Percentiles rank a stretch among this genome's conserved stretches.
Conservation (phyloP, 208 protist genomes). For the Kentomonas sorsogonicus region DNA sequence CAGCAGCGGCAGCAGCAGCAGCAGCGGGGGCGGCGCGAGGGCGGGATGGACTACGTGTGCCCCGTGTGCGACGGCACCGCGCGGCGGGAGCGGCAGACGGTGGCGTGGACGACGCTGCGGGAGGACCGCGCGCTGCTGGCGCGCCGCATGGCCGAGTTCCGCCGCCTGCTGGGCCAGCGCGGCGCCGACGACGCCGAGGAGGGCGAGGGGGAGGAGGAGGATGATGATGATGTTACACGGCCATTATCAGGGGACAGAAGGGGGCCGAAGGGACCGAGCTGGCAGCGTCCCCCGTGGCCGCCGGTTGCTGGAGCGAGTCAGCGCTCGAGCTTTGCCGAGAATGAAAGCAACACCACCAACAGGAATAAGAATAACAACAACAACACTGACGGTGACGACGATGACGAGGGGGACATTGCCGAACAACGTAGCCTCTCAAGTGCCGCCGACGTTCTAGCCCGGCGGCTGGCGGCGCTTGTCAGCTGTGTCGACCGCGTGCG, state of each 20-base stretch:
- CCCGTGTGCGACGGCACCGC: conserved; percentile 34
- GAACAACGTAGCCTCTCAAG: too few species aligned
- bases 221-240: too few species aligned
- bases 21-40: not conserved
- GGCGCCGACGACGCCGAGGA: too few species aligned
- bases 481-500: too few species aligned
- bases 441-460: too few species aligned
- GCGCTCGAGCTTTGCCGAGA: not conserved
- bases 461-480: too few species aligned
- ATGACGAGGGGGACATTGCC: not conserved
- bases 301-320: too few species aligned
- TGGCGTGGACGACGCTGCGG: conserved; percentile 29
- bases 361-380: not conserved
- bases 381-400: not conserved
- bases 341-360: not conserved
- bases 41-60: conserved; percentile 13
- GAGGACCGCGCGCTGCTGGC: conserved; percentile 26
- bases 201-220: conserved; percentile 4
- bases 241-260: too few species aligned
- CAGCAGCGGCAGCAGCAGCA: not conserved
- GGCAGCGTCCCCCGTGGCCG: too few species aligned
- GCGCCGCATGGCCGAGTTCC: conserved; percentile 15
- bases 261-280: too few species aligned
- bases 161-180: conserved; percentile 17
- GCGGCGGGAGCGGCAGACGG: conserved; percentile 18